Evolutionary conservation across 2,329 filamentous ascomycete genomes (phyloP).

Genomic region (Penicillium sp.): DNA sequence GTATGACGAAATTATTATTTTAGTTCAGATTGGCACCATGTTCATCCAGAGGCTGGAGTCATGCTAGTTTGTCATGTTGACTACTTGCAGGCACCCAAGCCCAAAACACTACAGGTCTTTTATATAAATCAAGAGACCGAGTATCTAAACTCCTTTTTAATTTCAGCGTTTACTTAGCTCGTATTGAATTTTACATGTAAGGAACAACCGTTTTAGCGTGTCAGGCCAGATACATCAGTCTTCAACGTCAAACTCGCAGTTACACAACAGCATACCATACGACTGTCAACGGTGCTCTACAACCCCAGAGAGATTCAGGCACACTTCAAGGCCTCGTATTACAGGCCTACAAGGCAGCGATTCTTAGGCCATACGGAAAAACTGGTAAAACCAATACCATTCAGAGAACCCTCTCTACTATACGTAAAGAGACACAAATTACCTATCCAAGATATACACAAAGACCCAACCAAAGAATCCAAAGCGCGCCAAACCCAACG

Average conservation of each 20-base stretch:
- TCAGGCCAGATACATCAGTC: background rate
- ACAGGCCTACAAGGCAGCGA: background rate
- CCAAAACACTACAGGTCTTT: background rate
- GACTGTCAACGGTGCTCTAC: background rate
- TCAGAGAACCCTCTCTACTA: slow-evolving; percentile 4
- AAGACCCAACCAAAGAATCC: slow-evolving; percentile 15
- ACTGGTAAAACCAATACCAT: slow-evolving; percentile 19
- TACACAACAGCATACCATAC: background rate
- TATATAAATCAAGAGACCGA: no score
- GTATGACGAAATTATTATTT: no score
- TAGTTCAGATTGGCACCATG: background rate
- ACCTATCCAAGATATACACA: slow-evolving; percentile 18
- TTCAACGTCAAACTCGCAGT: background rate
- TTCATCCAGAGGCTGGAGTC: no score
- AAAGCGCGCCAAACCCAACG: slow-evolving; percentile 17
- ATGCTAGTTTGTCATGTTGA: background rate
- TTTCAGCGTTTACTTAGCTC: background rate
- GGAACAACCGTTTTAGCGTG: background rate
- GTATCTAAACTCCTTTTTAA: no score
- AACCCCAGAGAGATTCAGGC: background rate
- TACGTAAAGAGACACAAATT: slow-evolving; percentile 1
- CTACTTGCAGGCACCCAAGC: background rate
- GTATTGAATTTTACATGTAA: background rate
- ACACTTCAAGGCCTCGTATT: background rate
- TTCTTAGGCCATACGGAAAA: background rate